These are phyloP conservation scores for Venturia aucupariae DNA, from an alignment of 2,329 filamentous ascomycete genomes.

Conservation along the genomic window DNA sequence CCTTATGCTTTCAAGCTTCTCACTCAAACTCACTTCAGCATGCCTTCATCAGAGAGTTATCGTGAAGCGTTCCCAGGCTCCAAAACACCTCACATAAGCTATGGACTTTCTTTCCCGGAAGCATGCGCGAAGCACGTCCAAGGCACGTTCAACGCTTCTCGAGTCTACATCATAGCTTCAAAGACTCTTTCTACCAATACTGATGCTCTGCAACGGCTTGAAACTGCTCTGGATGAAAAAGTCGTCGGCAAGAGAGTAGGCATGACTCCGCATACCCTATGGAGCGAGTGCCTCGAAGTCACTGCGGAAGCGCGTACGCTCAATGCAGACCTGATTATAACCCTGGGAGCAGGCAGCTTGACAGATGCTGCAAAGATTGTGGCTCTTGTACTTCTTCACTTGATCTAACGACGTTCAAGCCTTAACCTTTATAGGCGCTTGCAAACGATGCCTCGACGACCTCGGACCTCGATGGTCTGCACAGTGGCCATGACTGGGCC, in stretches of 20 bases:
- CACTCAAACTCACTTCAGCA: background rate
- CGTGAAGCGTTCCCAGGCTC: conserved; percentile 13
- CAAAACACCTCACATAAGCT: conserved; percentile 34
- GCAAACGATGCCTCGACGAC: conserved; percentile 37
- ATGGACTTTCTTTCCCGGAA: conserved; percentile 38
- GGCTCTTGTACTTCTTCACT: conserved; percentile 29
- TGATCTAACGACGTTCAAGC: background rate
- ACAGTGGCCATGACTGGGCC: conserved; percentile 17
- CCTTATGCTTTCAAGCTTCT: too few relatives aligned
- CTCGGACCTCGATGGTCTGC: conserved; percentile 27
- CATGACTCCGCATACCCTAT: conserved; percentile 46
- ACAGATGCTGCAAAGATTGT: conserved; percentile 48
- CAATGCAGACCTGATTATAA: conserved; percentile 43
- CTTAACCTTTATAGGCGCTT: conserved; percentile 27
- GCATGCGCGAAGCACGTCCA: conserved; percentile 37
- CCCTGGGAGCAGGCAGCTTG: conserved; percentile 46
- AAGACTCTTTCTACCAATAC: conserved; percentile 41
- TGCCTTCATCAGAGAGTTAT: conserved; percentile 11
- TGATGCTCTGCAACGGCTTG: conserved; percentile 34
- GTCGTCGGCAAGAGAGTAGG: conserved; percentile 40
- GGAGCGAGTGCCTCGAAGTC: conserved; percentile 43
- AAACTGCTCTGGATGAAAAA: conserved; percentile 31
- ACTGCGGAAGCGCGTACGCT: conserved; percentile 30
- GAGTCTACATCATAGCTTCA: conserved; percentile 45
- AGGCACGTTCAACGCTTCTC: conserved; percentile 35